Percentiles rank a stretch among this genome's conserved stretches.
Evolutionary conservation across 1,139 yeast genomes (phyloP).

Genomic region (Geotrichum histeridarum): DNA sequence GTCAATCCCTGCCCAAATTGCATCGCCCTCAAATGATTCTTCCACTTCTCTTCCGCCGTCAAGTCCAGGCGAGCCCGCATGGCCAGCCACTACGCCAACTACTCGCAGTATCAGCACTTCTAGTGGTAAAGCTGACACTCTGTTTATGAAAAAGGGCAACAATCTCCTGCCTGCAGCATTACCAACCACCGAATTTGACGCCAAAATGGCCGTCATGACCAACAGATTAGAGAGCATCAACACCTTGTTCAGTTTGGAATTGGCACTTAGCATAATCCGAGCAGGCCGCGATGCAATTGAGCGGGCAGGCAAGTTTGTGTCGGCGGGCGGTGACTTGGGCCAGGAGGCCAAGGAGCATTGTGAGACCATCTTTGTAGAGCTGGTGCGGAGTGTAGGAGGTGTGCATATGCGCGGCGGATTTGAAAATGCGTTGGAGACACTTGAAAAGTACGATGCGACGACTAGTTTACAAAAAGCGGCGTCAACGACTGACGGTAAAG

Average conservation of each 20-base stretch:
- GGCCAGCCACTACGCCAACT: slow-evolving; percentile 1
- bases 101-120: neutral
- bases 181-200: slow-evolving; percentile 44
- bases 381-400: slow-evolving; percentile 60
- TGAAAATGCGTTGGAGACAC: slow-evolving; percentile 65
- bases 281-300: slow-evolving; percentile 39
- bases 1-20: slow-evolving; percentile 3
- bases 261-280: slow-evolving; percentile 40
- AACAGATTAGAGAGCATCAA: slow-evolving; percentile 41
- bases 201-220: slow-evolving; percentile 43
- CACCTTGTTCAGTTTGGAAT: slow-evolving; percentile 41
- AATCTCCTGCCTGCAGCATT: slow-evolving; percentile 16
- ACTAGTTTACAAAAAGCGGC: slow-evolving; percentile 37
- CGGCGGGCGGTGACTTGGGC: slow-evolving; percentile 32
- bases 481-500: slow-evolving; percentile 21
- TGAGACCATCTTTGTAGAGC: slow-evolving; percentile 60
- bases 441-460: slow-evolving; percentile 67
- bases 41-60: slow-evolving; percentile 3
- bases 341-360: slow-evolving; percentile 37
- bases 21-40: slow-evolving; percentile 1
- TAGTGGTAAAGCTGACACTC: neutral
- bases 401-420: slow-evolving; percentile 78
- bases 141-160: neutral
- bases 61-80: neutral
- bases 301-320: slow-evolving; percentile 35